These are phyloP conservation scores for Mucuna pruriens DNA, from an alignment of 306 rosid genomes.

Conservation along the genomic window DNA sequence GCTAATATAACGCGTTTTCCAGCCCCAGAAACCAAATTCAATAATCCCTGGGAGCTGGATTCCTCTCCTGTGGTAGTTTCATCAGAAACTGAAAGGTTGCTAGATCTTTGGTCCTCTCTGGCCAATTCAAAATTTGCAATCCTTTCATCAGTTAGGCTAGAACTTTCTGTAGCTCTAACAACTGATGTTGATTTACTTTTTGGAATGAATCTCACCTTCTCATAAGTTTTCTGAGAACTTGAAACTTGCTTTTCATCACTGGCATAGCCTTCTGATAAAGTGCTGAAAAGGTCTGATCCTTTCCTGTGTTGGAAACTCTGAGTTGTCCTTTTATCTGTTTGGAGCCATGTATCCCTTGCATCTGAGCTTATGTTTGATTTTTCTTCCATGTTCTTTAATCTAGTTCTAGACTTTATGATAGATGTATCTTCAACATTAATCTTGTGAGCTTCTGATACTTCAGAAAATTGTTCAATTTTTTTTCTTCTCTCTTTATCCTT, in stretches of 20 bases:
- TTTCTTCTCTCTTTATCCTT: slow-evolving; percentile 46
- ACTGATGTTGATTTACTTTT: slow-evolving; percentile 44
- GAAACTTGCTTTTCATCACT: slow-evolving; percentile 47
- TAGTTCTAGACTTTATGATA: slow-evolving; percentile 49
- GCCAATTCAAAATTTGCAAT: slow-evolving; percentile 43
- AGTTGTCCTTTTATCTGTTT: slow-evolving; percentile 45
- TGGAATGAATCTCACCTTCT: slow-evolving; percentile 45
- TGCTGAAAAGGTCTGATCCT: slow-evolving; percentile 54
- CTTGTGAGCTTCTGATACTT: slow-evolving; percentile 49
- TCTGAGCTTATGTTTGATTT: slow-evolving; percentile 44
- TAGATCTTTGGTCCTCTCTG: slow-evolving; percentile 44
- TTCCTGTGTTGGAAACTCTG: slow-evolving; percentile 54
- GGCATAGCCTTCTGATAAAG: slow-evolving; percentile 44
- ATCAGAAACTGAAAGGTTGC: slow-evolving; percentile 15
- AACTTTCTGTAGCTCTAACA: slow-evolving; percentile 55
- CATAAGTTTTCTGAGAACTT: slow-evolving; percentile 50
- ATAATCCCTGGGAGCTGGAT: slow-evolving; percentile 48
- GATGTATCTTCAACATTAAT: slow-evolving; percentile 46
- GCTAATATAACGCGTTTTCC: slow-evolving; percentile 40
- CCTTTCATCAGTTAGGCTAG: slow-evolving; percentile 58
- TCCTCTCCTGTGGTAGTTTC: slow-evolving; percentile 47
- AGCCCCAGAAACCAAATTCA: slow-evolving; percentile 46
- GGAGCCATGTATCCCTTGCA: slow-evolving; percentile 34
- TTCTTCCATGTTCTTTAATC: slow-evolving; percentile 45
- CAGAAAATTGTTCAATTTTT: slow-evolving; percentile 56